Base-by-base conservation (phyloP, 164 flowering plant genomes). In the Berberis thunbergii region DNA sequence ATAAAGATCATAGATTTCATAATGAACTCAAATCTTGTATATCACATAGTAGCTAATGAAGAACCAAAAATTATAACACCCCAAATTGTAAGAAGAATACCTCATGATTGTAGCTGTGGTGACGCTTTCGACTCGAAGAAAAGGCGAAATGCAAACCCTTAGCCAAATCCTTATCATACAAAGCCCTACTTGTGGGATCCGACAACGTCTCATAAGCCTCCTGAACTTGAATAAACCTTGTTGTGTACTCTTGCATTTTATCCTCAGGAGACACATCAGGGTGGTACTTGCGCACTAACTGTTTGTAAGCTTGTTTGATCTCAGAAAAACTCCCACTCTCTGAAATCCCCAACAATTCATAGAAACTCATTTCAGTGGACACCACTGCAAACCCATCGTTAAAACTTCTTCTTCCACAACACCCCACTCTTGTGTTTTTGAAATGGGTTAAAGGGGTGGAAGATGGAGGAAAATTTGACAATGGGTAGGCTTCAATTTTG, bases 231-330 rank as follows among this genome's bases (percentile, higher is more conserved):
- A 93, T 88, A 59, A 93, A 93, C 75, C 79, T 69, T 77, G 62
- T 63, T 9, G 98, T 90, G 45, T 88, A 69, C 79, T 93, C 98
- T 61, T 81, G 82, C 40, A 80, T 83, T 65, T 74, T 78, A 62
- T 73, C 91, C n/a, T 96, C 96, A 7, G 98, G 96, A 7, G 94
- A 88, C 0, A 93, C 98, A 66, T 93, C 98, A 2, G 98, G 97
- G 64, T 89, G 97, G 66, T 86, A 93, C 80, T 85, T 85, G 54
- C 88, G 68, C 1, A 90, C 97, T 44, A 88, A 75, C 69, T 84
- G 87, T 73, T 89, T 89, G 70, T 90, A 93, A 54, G 97, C 98
- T 54, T 86, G 90, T 70, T 92, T 92, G 59, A 92, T 89, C 50
- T 92, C 92, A 4, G 54, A 54, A 44, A 74, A 43, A 38, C 80